Percentiles rank a stretch among this genome's conserved stretches.
phyloP scores from a whole-genome alignment of 2,329 filamentous ascomycete genomes.

The Chaetomium olivaceum region DNA sequence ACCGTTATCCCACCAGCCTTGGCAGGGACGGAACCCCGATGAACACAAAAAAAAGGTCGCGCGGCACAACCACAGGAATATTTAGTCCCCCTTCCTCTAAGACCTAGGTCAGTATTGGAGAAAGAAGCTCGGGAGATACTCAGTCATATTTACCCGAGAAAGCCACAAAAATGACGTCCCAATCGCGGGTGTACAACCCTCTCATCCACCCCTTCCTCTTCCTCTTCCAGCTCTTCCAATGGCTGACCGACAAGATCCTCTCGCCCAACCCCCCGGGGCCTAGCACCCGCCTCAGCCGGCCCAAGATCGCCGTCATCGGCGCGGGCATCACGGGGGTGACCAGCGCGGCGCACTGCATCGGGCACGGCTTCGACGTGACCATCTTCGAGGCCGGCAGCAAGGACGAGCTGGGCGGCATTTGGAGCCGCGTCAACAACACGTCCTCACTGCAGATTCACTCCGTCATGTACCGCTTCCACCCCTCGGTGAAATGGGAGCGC shows the following conservation, averaged over 20 bases:
- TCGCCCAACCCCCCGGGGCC: slow-evolving; percentile 69
- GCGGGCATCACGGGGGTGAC: slow-evolving; percentile 75
- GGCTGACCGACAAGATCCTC: slow-evolving; percentile 62
- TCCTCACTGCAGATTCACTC: slow-evolving; percentile 82
- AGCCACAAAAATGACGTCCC: slow-evolving; percentile 37
- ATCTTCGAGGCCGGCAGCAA: slow-evolving; percentile 73
- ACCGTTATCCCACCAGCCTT: background rate
- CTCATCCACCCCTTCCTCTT: slow-evolving; percentile 59
- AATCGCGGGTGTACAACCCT: slow-evolving; percentile 42
- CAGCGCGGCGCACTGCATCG: slow-evolving; percentile 77
- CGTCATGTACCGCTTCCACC: slow-evolving; percentile 86
- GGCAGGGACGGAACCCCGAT: background rate
- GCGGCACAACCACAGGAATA: background rate
- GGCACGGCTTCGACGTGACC: slow-evolving; percentile 79
- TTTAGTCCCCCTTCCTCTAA: background rate
- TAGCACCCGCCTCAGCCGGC: slow-evolving; percentile 55
- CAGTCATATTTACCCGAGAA: background rate
- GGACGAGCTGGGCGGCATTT: slow-evolving; percentile 73
- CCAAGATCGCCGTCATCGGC: slow-evolving; percentile 69
- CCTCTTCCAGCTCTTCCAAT: slow-evolving; percentile 66
- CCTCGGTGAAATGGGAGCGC: slow-evolving; percentile 69
- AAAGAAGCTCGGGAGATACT: background rate
- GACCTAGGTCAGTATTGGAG: background rate
- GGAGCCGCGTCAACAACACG: slow-evolving; percentile 81
- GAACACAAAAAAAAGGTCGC: background rate